Evolutionary conservation across 805 yeast genomes (phyloP).

Genomic region (Nakazawaea wickerhamii): DNA sequence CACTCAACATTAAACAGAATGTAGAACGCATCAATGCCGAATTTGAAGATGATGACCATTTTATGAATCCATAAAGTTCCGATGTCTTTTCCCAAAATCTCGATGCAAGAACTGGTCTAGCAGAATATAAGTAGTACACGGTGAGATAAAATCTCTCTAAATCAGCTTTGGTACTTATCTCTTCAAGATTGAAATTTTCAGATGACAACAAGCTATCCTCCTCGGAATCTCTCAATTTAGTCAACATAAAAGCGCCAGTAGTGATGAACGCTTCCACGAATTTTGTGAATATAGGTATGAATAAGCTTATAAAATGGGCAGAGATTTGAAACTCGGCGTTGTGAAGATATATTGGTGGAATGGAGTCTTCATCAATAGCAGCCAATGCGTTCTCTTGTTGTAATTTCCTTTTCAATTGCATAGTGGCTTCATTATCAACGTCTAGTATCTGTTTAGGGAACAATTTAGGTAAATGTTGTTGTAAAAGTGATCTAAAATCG

Average conservation of each 20-base stretch:
- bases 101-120: slow-evolving; percentile 51
- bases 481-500: slow-evolving; percentile 61
- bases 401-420: slow-evolving; percentile 24
- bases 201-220: slow-evolving; percentile 62
- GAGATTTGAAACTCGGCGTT: slow-evolving; percentile 19
- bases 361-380: slow-evolving; percentile 22
- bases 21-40: slow-evolving; percentile 80
- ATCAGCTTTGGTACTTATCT: slow-evolving; percentile 69
- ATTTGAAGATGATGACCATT: slow-evolving; percentile 78
- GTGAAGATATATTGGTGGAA: slow-evolving; percentile 21
- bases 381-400: slow-evolving; percentile 24
- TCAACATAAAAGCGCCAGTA: slow-evolving; percentile 60
- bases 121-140: slow-evolving; percentile 60
- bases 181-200: slow-evolving; percentile 52
- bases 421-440: slow-evolving; percentile 37
- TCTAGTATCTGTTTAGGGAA: slow-evolving; percentile 48
- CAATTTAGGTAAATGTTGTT: slow-evolving; percentile 58
- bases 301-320: slow-evolving; percentile 28
- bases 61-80: slow-evolving; percentile 67
- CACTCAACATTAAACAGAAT: slow-evolving; percentile 72
- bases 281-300: slow-evolving; percentile 38
- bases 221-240: slow-evolving; percentile 65
- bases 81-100: slow-evolving; percentile 71
- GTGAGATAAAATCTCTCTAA: slow-evolving; percentile 82
- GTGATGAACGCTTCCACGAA: slow-evolving; percentile 53